Base-by-base conservation (phyloP, 2,329 filamentous ascomycete species). In the Fusarium mundagurra region DNA sequence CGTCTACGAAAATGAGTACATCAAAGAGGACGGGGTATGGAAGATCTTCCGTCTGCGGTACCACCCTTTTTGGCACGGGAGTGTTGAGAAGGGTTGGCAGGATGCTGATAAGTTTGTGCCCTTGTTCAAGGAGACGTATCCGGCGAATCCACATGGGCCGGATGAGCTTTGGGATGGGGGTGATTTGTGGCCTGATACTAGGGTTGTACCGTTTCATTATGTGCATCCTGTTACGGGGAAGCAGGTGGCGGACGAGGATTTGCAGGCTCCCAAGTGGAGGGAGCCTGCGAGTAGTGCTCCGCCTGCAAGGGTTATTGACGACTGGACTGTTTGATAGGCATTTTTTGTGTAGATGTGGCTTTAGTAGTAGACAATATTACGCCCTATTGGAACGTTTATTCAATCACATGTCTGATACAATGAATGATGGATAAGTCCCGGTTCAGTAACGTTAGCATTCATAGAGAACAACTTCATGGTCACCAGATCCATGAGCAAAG, bases 331-430 rank as follows among this genome's bases (percentile, higher is more conserved):
- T 13, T 58, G 33, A 47, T 27, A 34, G n/a, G 5, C 12, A 14
- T 41, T 20, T 1, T 14, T 14, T 16, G 7, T 31, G 8, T 16
- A 24, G 11, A 6, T 6, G 1, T 33, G 10, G 24, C 20, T 39
- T 29, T 18, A 54, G 34, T 6, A 17, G 16, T 8, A n/a, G 24
- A 22, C 3, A 54, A n/a, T 54, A 10, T n/a, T 18, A 14, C 34
- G 17, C 7, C 18, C 13, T 0, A n/a, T 38, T 9, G 3, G 3
- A 31, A 2, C 0, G 0, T 39, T n/a, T 6, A 7, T 8, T 6
- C 6, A 38, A 13, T 13, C 51, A 29, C 13, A n/a, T 38, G 24
- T 14, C 47, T n/a, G 6, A 17, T 24, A 6, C 22, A n/a, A 43
- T 43, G 22, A 43, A 2, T 10, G 22, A 9, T 22, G 3, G 3